These are phyloP conservation scores for Chrysopogon serrulatus DNA, from an alignment of 176 grass and related monocot genomes.

Conservation along the genomic window DNA sequence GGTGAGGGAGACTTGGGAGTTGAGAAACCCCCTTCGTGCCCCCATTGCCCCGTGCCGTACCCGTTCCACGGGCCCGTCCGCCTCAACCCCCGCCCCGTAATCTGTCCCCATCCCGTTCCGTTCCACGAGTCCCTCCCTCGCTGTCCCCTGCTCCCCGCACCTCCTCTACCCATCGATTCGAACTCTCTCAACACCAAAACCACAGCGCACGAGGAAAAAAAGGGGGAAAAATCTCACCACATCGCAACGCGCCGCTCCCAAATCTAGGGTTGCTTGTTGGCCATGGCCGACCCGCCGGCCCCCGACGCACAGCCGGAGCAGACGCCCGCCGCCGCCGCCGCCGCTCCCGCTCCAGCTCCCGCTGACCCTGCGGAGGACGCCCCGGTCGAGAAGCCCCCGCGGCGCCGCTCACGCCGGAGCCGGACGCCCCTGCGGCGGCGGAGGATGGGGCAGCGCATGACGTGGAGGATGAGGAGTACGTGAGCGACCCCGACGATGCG, in stretches of 20 bases:
- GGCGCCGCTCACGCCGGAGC: slow-evolving; percentile 24
- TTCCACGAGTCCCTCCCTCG: slow-evolving; percentile 6
- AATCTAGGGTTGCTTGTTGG: slow-evolving; percentile 54
- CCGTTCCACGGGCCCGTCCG: not conserved
- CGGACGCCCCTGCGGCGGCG: slow-evolving; percentile 14
- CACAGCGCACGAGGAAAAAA: not conserved
- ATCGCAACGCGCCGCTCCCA: slow-evolving; percentile 12
- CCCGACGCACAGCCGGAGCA: slow-evolving; percentile 20
- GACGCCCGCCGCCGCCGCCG: not conserved
- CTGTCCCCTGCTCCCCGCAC: not conserved
- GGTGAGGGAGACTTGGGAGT: no score
- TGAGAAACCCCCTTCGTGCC: not conserved
- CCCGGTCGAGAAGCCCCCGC: slow-evolving; percentile 6
- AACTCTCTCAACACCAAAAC: slow-evolving; percentile 34
- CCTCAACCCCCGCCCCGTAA: not conserved
- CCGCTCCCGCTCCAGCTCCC: not conserved
- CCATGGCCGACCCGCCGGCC: slow-evolving; percentile 44
- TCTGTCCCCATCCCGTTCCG: not conserved
- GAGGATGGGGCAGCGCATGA: slow-evolving; percentile 16
- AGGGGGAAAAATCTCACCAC: slow-evolving; percentile 18
- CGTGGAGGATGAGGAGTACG: slow-evolving; percentile 56
- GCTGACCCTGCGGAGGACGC: not conserved
- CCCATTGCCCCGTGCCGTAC: not conserved
- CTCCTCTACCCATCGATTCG: slow-evolving; percentile 14
- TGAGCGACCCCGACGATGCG: slow-evolving; percentile 83